A percentile compares a stretch with the other conserved stretches of the same genome.
Evolutionary conservation across 345 rosid species (phyloP).

Genomic region (Excoecaria agallocha): DNA sequence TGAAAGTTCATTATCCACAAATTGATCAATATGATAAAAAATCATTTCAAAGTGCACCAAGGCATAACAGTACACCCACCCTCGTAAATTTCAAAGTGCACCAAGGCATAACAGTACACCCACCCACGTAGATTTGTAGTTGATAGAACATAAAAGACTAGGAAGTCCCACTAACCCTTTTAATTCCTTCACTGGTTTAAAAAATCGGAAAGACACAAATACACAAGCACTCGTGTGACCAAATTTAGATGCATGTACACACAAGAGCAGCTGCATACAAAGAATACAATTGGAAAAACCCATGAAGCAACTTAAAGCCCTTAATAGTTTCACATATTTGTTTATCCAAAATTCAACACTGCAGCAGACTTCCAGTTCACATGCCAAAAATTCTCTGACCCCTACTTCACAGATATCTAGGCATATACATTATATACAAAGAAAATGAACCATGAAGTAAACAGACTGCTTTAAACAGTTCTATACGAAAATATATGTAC

Average conservation of each 20-base stretch:
- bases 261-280: too few species aligned
- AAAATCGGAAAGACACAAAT: neutral
- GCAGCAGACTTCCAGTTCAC: neutral
- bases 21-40: neutral
- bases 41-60: neutral
- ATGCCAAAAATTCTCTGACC: neutral
- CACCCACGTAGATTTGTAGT: neutral
- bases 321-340: neutral
- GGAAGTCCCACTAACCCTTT: neutral
- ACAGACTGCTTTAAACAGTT: too few species aligned
- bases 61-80: neutral
- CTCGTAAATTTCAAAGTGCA: too few species aligned
- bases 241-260: neutral
- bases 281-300: neutral
- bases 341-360: neutral
- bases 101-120: too few species aligned
- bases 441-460: neutral
- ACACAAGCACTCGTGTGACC: neutral
- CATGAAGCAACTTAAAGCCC: neutral
- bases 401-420: neutral
- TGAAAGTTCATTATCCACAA: conserved; percentile 7
- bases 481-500: too few species aligned
- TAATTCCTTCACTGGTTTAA: neutral
- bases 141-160: neutral
- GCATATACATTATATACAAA: neutral